These are phyloP conservation scores for Verticillium klebahnii DNA, from an alignment of 2,329 filamentous ascomycete species.

Conservation along the genomic window DNA sequence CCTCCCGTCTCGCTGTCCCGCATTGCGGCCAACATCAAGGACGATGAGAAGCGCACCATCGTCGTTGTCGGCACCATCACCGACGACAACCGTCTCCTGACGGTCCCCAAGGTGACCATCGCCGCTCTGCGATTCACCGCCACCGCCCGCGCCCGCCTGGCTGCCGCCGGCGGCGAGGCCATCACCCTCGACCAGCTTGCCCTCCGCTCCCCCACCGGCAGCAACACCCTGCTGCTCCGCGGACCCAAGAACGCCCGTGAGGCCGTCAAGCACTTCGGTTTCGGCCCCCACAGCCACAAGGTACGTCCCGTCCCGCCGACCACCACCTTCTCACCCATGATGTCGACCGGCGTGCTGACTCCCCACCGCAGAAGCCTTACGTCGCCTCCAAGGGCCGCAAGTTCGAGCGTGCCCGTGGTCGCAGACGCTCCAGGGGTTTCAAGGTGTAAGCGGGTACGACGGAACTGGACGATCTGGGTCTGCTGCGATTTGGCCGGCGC, in stretches of 20 bases:
- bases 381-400: constrained; percentile 99
- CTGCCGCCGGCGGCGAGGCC: constrained; percentile 89
- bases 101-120: constrained; percentile 86
- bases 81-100: constrained; percentile 92
- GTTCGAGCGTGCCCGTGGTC: constrained; percentile 98
- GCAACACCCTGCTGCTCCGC: constrained; percentile 95
- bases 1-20: constrained; percentile 92
- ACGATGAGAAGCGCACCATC: constrained; percentile 76
- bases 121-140: constrained; percentile 96
- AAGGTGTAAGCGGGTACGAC: constrained; percentile 75
- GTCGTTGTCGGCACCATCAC: constrained; percentile 94
- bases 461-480: neutral
- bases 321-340: no score
- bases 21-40: constrained; percentile 67
- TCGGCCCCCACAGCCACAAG: constrained; percentile 98
- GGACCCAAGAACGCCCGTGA: constrained; percentile 98
- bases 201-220: constrained; percentile 87
- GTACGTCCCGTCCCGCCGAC: constrained; percentile 38
- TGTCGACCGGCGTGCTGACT: constrained; percentile 24
- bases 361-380: constrained; percentile 73
- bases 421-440: constrained; percentile 98
- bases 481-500: neutral
- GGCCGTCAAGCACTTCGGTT: constrained; percentile 98
- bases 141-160: constrained; percentile 88
- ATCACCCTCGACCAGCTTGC: constrained; percentile 97